These are phyloP conservation scores for Rhododendron simsii DNA, from an alignment of 148 eudicot species.

Conservation along the genomic window DNA sequence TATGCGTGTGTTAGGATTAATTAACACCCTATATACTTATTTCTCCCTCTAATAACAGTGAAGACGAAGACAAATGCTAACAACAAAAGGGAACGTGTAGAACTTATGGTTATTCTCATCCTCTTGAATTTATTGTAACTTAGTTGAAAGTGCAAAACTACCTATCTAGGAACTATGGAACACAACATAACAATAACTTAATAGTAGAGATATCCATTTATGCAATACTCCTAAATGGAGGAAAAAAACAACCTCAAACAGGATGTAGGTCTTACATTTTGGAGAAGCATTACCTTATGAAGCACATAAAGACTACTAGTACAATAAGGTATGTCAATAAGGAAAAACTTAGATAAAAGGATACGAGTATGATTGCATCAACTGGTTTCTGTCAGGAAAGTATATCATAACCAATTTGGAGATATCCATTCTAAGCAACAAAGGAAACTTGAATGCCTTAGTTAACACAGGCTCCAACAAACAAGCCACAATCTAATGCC, in stretches of 20 bases:
- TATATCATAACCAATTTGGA: background rate
- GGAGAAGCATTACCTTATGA: background rate
- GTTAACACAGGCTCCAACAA: background rate
- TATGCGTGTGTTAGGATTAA: too few relatives aligned
- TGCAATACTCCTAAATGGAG: background rate
- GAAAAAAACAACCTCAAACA: background rate
- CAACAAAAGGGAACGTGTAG: background rate
- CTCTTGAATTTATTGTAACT: background rate
- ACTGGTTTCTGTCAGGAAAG: background rate
- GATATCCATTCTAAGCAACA: background rate
- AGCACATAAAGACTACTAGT: background rate
- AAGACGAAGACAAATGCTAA: conserved; percentile 8
- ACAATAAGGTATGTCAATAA: background rate
- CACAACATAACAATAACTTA: background rate
- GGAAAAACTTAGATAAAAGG: background rate
- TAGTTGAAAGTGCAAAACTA: background rate
- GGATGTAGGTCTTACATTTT: background rate
- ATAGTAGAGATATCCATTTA: background rate
- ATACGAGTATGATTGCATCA: background rate
- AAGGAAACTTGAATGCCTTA: background rate
- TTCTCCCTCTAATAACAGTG: too few relatives aligned
- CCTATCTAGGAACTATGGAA: background rate
- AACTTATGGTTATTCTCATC: background rate
- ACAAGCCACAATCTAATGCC: background rate
- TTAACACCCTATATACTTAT: too few relatives aligned